These are phyloP conservation scores for Physcomitrellopsis africana DNA, from an alignment of 225 moss, liverwort and hornwort genomes.

Conservation along the genomic window DNA sequence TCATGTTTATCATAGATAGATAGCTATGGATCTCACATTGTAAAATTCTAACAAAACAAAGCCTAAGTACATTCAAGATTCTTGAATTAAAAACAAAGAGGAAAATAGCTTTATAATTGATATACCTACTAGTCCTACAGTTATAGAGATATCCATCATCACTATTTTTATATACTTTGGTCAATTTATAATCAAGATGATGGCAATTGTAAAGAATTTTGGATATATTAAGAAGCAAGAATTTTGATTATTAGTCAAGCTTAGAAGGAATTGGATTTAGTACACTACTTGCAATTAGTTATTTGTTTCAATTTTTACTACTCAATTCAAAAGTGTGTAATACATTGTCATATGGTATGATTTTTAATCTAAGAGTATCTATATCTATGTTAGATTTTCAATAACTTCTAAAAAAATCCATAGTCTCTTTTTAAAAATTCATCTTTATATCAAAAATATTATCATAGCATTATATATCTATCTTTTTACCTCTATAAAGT, in stretches of 20 bases:
- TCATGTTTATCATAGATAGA: slow-evolving; percentile 42
- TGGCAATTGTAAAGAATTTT: slow-evolving; percentile 55
- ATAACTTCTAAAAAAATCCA: no score
- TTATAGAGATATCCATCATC: slow-evolving; percentile 28
- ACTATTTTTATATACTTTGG: slow-evolving; percentile 66
- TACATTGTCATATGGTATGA: no score
- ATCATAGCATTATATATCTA: no score
- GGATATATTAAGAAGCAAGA: slow-evolving; percentile 55
- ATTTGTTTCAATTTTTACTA: slow-evolving; percentile 15
- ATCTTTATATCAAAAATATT: no score
- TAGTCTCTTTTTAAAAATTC: no score
- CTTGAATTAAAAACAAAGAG: slow-evolving; percentile 38
- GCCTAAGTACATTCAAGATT: slow-evolving; percentile 40
- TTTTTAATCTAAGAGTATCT: no score
- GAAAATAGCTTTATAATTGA: slow-evolving; percentile 54
- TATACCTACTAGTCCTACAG: slow-evolving; percentile 28
- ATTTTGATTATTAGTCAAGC: slow-evolving; percentile 47
- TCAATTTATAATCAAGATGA: slow-evolving; percentile 48
- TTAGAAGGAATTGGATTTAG: slow-evolving; percentile 54
- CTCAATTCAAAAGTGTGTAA: slow-evolving; percentile 55
- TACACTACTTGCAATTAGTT: background rate
- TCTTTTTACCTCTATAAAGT: no score
- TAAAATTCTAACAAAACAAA: slow-evolving; percentile 38
- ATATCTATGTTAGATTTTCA: no score
- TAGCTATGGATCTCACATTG: slow-evolving; percentile 46